A percentile compares a stretch with the other conserved stretches of the same genome.
Evolutionary conservation across 202 grass and related monocot species (phyloP).

Genomic region (Zizania palustris): DNA sequence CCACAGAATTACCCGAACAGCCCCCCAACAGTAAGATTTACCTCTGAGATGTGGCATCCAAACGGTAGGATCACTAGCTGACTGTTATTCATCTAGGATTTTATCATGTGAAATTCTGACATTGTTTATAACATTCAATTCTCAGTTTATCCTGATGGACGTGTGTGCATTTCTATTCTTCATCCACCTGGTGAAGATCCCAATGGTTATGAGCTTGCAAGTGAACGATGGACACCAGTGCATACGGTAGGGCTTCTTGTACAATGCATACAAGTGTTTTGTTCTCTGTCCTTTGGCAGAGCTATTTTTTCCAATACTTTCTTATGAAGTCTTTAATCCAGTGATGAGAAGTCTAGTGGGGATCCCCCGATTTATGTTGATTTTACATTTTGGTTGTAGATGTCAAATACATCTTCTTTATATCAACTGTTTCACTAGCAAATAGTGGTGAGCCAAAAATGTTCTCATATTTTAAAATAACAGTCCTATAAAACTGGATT

Average conservation of each 20-base stretch:
- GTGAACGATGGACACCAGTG: constrained; percentile 95
- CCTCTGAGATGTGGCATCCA: constrained; percentile 99
- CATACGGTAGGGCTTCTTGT: constrained; percentile 69
- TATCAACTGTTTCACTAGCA: neutral
- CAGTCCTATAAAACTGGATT: neutral
- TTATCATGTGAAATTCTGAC: constrained; percentile 16
- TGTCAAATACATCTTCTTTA: neutral
- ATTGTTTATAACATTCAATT: constrained; percentile 34
- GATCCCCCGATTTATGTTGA: neutral
- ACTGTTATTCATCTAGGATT: constrained; percentile 9
- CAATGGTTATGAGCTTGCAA: constrained; percentile 82
- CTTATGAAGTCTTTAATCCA: constrained; percentile 7
- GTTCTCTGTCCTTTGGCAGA: neutral
- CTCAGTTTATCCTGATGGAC: constrained; percentile 88
- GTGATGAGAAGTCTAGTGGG: constrained; percentile 16
- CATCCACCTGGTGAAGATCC: constrained; percentile 90
- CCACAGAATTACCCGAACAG: constrained; percentile 95
- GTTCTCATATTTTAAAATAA: neutral
- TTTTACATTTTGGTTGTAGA: neutral
- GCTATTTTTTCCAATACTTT: neutral
- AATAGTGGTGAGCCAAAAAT: neutral
- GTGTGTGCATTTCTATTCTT: constrained; percentile 99
- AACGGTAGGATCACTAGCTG: constrained; percentile 65
- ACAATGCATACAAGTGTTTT: constrained; percentile 6
- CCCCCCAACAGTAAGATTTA: constrained; percentile 90